Evolutionary conservation across 441 rosid species (phyloP).

Genomic region (Syzygium malaccense): DNA sequence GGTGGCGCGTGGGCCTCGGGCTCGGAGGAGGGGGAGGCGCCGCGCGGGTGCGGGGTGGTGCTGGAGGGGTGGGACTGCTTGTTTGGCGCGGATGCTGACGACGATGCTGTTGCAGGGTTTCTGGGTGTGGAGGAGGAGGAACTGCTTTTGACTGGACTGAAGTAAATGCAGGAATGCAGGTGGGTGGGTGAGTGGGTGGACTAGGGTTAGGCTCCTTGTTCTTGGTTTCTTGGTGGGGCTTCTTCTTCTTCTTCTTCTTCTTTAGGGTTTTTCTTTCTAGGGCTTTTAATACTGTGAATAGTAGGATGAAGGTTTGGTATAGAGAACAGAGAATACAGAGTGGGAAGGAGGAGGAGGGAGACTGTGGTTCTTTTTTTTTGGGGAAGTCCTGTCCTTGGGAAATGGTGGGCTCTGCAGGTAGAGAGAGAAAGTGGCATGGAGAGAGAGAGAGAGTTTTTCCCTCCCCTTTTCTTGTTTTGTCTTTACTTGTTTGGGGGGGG

Average conservation of each 20-base stretch:
- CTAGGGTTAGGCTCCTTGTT: neutral
- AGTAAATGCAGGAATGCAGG: neutral
- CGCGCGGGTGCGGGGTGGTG: neutral
- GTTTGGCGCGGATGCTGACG: neutral
- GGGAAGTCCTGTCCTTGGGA: neutral
- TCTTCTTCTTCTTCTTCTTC: neutral
- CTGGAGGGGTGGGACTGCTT: neutral
- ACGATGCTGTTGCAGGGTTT: neutral
- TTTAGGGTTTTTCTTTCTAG: neutral
- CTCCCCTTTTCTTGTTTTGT: neutral
- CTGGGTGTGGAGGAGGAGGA: neutral
- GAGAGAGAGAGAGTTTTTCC: neutral
- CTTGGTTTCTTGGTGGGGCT: neutral
- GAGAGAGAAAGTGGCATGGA: neutral
- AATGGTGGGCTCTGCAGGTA: neutral
- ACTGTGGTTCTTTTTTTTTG: neutral
- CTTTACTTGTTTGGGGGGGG: neutral
- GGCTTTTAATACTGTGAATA: neutral
- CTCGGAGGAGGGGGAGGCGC: neutral
- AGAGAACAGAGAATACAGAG: neutral
- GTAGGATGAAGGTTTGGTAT: neutral
- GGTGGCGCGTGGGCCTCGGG: neutral
- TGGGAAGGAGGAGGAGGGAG: neutral
- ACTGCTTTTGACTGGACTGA: neutral
- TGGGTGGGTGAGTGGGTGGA: neutral